phyloP scores from a whole-genome alignment of 1,284 basidiomycete genomes.

The Naganishia albida region DNA sequence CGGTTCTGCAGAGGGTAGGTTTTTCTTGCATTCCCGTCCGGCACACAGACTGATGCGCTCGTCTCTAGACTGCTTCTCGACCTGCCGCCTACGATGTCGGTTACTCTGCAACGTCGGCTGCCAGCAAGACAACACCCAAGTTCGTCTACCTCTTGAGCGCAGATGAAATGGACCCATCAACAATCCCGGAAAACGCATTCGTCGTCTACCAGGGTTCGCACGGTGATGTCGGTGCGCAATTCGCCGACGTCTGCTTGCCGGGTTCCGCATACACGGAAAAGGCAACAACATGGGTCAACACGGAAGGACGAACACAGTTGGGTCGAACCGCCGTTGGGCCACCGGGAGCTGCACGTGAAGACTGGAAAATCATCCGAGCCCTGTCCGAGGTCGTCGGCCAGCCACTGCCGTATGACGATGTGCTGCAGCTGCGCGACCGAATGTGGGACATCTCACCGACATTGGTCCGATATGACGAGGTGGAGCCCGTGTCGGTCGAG shows the following conservation, averaged over 20 bases:
- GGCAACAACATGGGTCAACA: constrained; percentile 91
- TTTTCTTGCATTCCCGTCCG: not conserved
- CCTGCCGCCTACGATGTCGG: constrained; percentile 95
- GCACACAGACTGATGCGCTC: not conserved
- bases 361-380: constrained; percentile 92
- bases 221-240: constrained; percentile 93
- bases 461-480: constrained; percentile 80
- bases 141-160: constrained; percentile 97
- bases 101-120: constrained; percentile 79
- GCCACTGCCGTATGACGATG: constrained; percentile 87
- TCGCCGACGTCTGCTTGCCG: constrained; percentile 93
- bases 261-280: constrained; percentile 97
- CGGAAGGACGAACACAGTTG: constrained; percentile 89
- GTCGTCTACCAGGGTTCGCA: constrained; percentile 99
- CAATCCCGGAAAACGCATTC: constrained; percentile 92
- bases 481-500: constrained; percentile 75
- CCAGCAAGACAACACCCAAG: constrained; percentile 78
- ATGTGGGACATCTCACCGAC: constrained; percentile 97
- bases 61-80: constrained; percentile 68
- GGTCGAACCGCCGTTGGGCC: constrained; percentile 92
- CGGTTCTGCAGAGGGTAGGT: constrained; percentile 83
- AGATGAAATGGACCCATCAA: constrained; percentile 85
- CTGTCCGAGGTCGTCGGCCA: constrained; percentile 82
- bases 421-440: constrained; percentile 82
- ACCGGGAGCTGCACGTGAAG: constrained; percentile 90